These are phyloP conservation scores for Zizania latifolia DNA, from an alignment of 176 grass and related monocot species.

Conservation along the genomic window DNA sequence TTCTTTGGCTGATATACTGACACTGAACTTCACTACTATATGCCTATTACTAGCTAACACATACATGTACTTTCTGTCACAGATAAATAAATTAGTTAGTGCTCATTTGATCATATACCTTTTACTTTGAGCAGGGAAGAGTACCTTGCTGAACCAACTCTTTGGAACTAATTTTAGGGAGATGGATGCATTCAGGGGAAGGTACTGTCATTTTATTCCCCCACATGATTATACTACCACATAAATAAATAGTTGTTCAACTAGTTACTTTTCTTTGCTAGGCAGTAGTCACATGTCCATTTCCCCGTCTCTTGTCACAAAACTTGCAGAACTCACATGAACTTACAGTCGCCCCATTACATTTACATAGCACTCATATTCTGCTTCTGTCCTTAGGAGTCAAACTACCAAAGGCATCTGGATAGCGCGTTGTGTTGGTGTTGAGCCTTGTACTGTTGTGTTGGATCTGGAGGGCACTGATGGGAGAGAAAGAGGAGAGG, in stretches of 20 bases:
- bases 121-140: constrained; percentile 70
- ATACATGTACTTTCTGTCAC: not conserved
- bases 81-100: not conserved
- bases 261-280: not conserved
- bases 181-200: constrained; percentile 94
- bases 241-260: not conserved
- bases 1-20: not conserved
- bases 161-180: constrained; percentile 85
- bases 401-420: constrained; percentile 98
- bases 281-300: not conserved
- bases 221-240: not conserved
- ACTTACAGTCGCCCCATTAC: not conserved
- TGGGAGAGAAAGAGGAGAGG: constrained; percentile 97
- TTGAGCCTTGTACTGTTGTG: constrained; percentile 88
- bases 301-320: not conserved
- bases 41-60: not conserved
- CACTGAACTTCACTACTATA: constrained; percentile 1
- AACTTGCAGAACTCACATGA: not conserved
- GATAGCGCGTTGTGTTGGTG: constrained; percentile 66
- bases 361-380: not conserved
- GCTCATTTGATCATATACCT: not conserved
- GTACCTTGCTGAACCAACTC: constrained; percentile 86
- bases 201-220: constrained; percentile 30
- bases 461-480: constrained; percentile 94
- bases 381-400: constrained; percentile 51